Evolutionary conservation across 371 early-diverging fungal species (phyloP), one percentile per base, ranked within the genome.

Genomic region (Mucor indicus): DNA sequence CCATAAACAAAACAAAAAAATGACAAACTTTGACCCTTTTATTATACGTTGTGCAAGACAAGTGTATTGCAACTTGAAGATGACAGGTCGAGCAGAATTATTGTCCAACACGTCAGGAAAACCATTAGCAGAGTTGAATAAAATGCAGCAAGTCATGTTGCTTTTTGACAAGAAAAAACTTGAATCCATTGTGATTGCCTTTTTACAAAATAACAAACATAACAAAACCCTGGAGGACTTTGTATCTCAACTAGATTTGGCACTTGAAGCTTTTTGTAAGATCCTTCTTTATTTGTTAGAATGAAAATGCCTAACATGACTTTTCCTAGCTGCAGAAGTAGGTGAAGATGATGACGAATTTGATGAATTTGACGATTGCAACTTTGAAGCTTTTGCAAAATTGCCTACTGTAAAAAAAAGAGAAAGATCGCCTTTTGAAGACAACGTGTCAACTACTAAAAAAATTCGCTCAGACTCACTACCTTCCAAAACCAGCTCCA

Each of bases 21-120:
- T n/a, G n/a, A n/a, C n/a, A n/a, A n/a, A n/a, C n/a, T 13, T 50
- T 5, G 43, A 50, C 23, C 42, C 43, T 19, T 6, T 17, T 3
- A n/a, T 53, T 20, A 2, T 27, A 21, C 56, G 64, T 11, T 50
- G 59, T 35, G 57, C 55, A 10, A 71, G 67, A 23, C 67, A 67
- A 40, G 40, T 71, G 3, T 71, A 71, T 38, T 50, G 53, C n/a
- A 64, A 71, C 33, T 45, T 71, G 6, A 50, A 55, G 8, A 19
- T 67, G 9, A 55, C 52, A 38, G 57, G 55, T n/a, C 53, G 64
- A 12, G 58, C 62, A 16, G 27, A 44, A 5, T 22, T 25, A 2
- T 22, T 59, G 0, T 29, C 38, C 4, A 21, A 25, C n/a, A n/a
- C n/a, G 38, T 25, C 24, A 35, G 30, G 15, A 22, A 19, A 3